A percentile compares a stretch with the other conserved stretches of the same genome.
phyloP scores from a whole-genome alignment of 768 basidiomycete species.

The Psilocybe subaeruginosa region DNA sequence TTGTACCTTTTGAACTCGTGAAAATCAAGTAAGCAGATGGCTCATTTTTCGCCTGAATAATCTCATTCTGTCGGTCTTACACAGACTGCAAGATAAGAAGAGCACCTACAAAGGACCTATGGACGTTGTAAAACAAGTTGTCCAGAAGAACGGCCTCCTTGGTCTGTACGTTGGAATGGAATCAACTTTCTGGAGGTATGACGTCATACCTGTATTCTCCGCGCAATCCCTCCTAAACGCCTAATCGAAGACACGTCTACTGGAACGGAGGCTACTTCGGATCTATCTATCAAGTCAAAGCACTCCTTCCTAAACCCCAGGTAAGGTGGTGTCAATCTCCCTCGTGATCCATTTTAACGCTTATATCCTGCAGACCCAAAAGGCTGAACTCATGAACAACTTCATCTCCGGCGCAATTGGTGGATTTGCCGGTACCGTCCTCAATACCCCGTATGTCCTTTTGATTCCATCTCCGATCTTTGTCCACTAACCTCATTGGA shows the following conservation, averaged over 20 bases:
- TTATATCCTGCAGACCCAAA: conserved; percentile 47
- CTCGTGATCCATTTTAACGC: not conserved
- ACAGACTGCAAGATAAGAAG: conserved; percentile 87
- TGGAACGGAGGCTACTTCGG: conserved; percentile 99
- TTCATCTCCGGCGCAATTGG: conserved; percentile 90
- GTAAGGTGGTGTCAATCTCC: conserved; percentile 40
- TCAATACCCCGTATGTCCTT: conserved; percentile 86
- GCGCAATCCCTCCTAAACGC: conserved; percentile 2
- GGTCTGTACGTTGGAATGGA: conserved; percentile 97
- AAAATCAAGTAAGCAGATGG: conserved; percentile 70
- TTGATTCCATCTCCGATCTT: not conserved
- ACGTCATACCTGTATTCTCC: conserved; percentile 7
- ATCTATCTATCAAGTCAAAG: conserved; percentile 83
- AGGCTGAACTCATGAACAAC: conserved; percentile 84
- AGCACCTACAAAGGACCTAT: conserved; percentile 91
- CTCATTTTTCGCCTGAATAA: not conserved
- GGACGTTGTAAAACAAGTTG: conserved; percentile 83
- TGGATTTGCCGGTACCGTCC: conserved; percentile 83
- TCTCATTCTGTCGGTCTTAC: not conserved
- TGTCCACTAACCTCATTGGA: not conserved
- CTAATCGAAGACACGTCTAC: conserved; percentile 64
- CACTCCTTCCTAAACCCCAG: conserved; percentile 82
- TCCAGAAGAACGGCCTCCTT: conserved; percentile 77
- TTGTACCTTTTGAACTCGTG: conserved; percentile 96
- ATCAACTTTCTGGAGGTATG: conserved; percentile 93